phyloP scores from a whole-genome alignment of 176 grass and related monocot genomes.

The Zea luxurians region DNA sequence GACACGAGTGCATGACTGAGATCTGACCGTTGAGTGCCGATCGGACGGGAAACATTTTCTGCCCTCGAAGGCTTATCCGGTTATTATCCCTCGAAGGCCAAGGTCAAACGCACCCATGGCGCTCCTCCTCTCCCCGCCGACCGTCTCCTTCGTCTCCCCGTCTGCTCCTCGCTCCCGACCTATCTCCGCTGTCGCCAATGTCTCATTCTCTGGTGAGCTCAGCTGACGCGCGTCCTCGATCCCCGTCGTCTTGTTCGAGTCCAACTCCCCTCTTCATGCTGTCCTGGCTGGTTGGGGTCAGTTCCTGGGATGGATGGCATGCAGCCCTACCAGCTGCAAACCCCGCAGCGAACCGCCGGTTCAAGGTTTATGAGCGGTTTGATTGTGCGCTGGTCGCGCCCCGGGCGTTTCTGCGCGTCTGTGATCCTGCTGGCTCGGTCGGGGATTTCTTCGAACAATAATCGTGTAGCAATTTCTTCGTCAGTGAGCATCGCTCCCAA shows the following conservation, averaged over 20 bases:
- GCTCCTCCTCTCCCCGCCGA: conserved; percentile 53
- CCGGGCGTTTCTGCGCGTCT: not conserved
- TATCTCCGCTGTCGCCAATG: conserved; percentile 12
- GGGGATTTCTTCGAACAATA: conserved; percentile 50
- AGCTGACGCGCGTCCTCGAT: not conserved
- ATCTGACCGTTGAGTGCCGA: not conserved
- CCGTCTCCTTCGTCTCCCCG: conserved; percentile 48
- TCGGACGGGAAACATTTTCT: not conserved
- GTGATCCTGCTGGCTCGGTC: not conserved
- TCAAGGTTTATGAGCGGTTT: not conserved
- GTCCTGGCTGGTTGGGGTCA: not conserved
- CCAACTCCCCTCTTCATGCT: not conserved
- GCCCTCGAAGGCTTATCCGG: conserved; percentile 1
- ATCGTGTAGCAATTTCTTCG: not conserved
- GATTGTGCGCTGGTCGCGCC: not conserved
- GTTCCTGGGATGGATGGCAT: not conserved
- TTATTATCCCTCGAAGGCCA: conserved; percentile 37
- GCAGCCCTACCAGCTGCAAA: not conserved
- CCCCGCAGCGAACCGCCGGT: not conserved
- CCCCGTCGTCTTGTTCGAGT: not conserved
- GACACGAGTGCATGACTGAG: too few species aligned
- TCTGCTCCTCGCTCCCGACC: conserved; percentile 11
- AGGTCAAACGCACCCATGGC: conserved; percentile 47
- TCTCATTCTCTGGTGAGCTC: conserved; percentile 28
- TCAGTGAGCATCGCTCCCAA: not conserved